Conservation (phyloP, 257 asterid genomes). For the Ajuga chamaepitys region DNA sequence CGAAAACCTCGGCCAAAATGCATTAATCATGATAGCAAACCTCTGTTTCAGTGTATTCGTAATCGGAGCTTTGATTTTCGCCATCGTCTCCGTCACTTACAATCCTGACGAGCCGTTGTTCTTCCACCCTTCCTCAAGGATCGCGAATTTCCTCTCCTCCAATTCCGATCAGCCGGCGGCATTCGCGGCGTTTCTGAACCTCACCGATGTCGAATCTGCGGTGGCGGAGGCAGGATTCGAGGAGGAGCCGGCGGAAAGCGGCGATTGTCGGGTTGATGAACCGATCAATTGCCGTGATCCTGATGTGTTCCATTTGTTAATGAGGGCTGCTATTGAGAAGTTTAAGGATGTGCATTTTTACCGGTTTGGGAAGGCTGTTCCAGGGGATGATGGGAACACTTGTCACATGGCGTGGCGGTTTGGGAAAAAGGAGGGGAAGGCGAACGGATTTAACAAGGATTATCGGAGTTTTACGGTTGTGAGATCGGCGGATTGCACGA, state of each 20-base stretch:
- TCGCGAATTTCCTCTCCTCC: constrained; percentile 51
- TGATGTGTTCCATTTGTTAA: constrained; percentile 68
- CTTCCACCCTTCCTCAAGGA: constrained; percentile 48
- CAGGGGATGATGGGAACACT: constrained; percentile 46
- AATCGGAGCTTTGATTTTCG: constrained; percentile 53
- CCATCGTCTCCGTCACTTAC: constrained; percentile 53
- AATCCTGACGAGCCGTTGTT: constrained; percentile 49
- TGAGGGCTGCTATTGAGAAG: constrained; percentile 65
- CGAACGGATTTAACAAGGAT: constrained; percentile 55
- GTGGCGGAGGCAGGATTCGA: constrained; percentile 2
- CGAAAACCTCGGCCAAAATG: constrained; percentile 56
- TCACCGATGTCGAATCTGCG: constrained; percentile 45
- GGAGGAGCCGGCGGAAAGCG: not conserved
- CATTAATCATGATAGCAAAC: constrained; percentile 41
- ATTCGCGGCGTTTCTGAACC: constrained; percentile 34
- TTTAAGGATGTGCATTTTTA: constrained; percentile 62
- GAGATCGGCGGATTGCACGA: constrained; percentile 53
- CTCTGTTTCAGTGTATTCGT: constrained; percentile 59
- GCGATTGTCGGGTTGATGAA: constrained; percentile 38
- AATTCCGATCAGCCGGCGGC: constrained; percentile 39
- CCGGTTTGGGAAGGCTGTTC: constrained; percentile 75
- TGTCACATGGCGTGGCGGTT: constrained; percentile 98
- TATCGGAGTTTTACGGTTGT: constrained; percentile 53
- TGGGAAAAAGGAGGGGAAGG: constrained; percentile 69
- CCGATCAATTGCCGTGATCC: constrained; percentile 77